Base-by-base conservation (phyloP, 148 eudicot genomes). In the Simmondsia chinensis region DNA sequence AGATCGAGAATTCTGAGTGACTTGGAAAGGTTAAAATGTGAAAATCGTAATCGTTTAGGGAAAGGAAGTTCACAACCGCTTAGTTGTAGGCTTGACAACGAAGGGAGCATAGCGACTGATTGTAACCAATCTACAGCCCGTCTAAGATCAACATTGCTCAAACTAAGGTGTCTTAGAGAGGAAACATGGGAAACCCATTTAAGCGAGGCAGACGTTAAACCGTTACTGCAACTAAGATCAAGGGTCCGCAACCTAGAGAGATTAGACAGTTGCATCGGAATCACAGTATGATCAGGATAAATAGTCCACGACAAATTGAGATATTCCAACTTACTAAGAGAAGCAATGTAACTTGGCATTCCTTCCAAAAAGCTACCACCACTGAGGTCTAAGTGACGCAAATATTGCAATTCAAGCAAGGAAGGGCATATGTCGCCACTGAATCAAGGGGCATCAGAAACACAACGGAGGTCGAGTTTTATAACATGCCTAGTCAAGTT, bases 291-390 rank as follows among this genome's bases (percentile, higher is more conserved):
- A 18, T 57, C 67, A 26, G 29, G 27, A 33, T 69, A 66, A 11
- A 48, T 58, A 20, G 72, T 53, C 1, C 20, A 13, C 0, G 73
- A 70, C 12, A 75, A 55, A 51, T 63, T 61, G 16, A 75, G 59
- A 53, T 48, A 52, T 9, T 12, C 33, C 54, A 75, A 56, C 20
- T 46, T 67, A 10, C 31, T 43, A 4, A 73, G 19, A 23, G 70
- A 63, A 20, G 64, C 79, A 5, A 73, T 15, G 14, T 59, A 73
- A 25, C 9, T 7, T 29, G 79, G 79, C n/a, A 73, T 64, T 25
- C 34, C 51, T 20, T 39, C 61, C 5, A 23, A 39, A 33, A 60
- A 50, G 43, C 39, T 19, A 59, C 50, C 54, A 14, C 17, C n/a
- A 16, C 57, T 55, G 43, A 73, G 56, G 28, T 59, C 64, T 16